phyloP scores from a whole-genome alignment of 2,329 filamentous ascomycete genomes.

The Arthrocladium fulminans region DNA sequence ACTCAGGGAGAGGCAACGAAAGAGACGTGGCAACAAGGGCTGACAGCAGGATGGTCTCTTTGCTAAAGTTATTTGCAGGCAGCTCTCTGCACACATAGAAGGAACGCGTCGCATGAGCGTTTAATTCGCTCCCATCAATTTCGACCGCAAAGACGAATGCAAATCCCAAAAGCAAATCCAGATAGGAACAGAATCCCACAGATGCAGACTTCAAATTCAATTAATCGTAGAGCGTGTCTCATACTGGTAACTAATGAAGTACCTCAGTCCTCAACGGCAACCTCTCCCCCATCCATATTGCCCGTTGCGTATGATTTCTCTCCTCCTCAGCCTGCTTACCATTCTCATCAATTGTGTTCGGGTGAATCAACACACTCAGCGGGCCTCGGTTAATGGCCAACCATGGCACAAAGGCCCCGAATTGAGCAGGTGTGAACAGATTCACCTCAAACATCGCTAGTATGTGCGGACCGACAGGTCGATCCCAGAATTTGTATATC shows the following conservation, averaged over 20 bases:
- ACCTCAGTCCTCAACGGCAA: constrained; percentile 35
- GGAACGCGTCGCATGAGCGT: not conserved
- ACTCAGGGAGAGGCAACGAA: not conserved
- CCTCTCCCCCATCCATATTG: constrained; percentile 39
- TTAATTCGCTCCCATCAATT: constrained; percentile 21
- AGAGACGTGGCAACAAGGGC: not conserved
- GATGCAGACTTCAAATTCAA: not conserved
- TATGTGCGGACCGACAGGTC: constrained; percentile 71
- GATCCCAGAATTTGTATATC: constrained; percentile 69
- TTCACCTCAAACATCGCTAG: constrained; percentile 91
- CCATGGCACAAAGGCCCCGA: constrained; percentile 83
- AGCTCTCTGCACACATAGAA: not conserved
- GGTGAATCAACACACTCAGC: constrained; percentile 69
- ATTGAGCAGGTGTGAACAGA: constrained; percentile 73
- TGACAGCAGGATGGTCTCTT: not conserved
- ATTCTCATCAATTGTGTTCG: constrained; percentile 51
- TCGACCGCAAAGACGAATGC: no score
- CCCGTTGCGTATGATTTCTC: constrained; percentile 39
- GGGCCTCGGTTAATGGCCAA: constrained; percentile 72
- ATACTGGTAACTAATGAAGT: no score
- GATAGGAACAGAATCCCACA: not conserved
- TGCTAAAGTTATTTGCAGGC: no score
- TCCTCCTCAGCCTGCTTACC: constrained; percentile 41
- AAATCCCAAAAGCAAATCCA: not conserved
- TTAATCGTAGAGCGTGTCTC: no score